phyloP scores from a whole-genome alignment of 257 asterid genomes.

The Scutellaria galericulata region DNA sequence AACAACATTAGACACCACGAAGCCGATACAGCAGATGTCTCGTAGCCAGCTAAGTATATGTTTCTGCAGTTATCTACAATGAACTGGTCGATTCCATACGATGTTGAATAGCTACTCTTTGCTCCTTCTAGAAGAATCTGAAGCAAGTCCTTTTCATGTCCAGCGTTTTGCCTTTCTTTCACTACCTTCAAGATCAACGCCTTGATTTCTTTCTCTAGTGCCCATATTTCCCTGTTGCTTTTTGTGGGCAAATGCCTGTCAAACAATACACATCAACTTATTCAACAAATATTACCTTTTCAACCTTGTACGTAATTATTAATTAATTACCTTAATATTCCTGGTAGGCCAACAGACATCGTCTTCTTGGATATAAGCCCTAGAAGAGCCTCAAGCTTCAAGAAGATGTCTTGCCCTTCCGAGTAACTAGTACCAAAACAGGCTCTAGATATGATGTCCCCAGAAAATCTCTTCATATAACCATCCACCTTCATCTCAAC shows the following conservation, averaged over 20 bases:
- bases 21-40: constrained; percentile 53
- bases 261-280: neutral
- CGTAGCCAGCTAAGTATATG: constrained; percentile 55
- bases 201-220: constrained; percentile 52
- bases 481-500: constrained; percentile 39
- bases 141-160: constrained; percentile 50
- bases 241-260: constrained; percentile 57
- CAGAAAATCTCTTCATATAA: constrained; percentile 48
- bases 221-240: constrained; percentile 53
- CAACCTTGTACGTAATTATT: too few species aligned
- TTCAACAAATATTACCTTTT: too few species aligned
- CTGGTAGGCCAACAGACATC: constrained; percentile 47
- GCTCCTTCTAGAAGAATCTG: constrained; percentile 49
- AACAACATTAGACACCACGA: constrained; percentile 58
- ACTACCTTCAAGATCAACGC: constrained; percentile 45
- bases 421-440: constrained; percentile 58
- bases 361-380: constrained; percentile 39
- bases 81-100: constrained; percentile 41
- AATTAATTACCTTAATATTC: constrained; percentile 41
- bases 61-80: constrained; percentile 59
- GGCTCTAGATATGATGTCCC: constrained; percentile 57
- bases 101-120: constrained; percentile 23
- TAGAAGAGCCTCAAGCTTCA: constrained; percentile 41
- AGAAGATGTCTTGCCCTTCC: constrained; percentile 51
- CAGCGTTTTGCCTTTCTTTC: constrained; percentile 43